Base-by-base conservation (phyloP, 345 rosid species). In the Erucastrum elatum region DNA sequence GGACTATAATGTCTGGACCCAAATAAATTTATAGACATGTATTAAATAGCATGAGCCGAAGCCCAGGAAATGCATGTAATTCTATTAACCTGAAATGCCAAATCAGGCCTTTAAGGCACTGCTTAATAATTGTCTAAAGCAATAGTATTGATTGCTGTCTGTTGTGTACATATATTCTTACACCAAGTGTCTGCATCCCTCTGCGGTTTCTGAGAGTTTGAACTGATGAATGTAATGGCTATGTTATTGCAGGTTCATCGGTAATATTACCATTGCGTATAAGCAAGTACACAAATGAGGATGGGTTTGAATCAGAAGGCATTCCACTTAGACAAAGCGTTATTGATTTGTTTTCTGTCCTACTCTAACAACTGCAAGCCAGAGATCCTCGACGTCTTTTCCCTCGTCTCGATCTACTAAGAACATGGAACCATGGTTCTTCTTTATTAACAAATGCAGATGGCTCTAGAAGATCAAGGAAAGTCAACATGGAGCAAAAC, bases 271-370 rank as follows among this genome's bases (percentile, higher is more conserved):
- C 88, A 13, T 21, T 77, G 44, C 83, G 84, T 26, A 61, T 83
- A 17, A 64, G 82, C 44, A 90, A 84, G 86, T 88, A 78, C 31
- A 10, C 46, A 3, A 84, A 81, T 37, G 91, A 85, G 15, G 87
- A 80, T 44, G 65, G 29, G 7, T 75, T 65, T 66, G 87, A 85
- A 39, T 70, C 66, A 2, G 91, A 90, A 83, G 89, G 85, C 74
- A 80, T 87, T 74, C 94, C 94, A 58, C 88, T 90, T 46, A 86
- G 88, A 71, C 83, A 80, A 69, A 53, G 61, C 61, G 53, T 12
- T 44, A 12, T 12, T 44, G n/a, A 44, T 2, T 44, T 44, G 53
- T 13, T 44, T 13, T 12, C 15, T 44, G 5, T 15, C 53, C 53
- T 41, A 41, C 49, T 41, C 13, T 44, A 13, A 44, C 53, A 44